A percentile compares a stretch with the other conserved stretches of the same genome.
Evolutionary conservation across 176 grass and related monocot genomes (phyloP).

Genomic region (Hyparrhenia diplandra): DNA sequence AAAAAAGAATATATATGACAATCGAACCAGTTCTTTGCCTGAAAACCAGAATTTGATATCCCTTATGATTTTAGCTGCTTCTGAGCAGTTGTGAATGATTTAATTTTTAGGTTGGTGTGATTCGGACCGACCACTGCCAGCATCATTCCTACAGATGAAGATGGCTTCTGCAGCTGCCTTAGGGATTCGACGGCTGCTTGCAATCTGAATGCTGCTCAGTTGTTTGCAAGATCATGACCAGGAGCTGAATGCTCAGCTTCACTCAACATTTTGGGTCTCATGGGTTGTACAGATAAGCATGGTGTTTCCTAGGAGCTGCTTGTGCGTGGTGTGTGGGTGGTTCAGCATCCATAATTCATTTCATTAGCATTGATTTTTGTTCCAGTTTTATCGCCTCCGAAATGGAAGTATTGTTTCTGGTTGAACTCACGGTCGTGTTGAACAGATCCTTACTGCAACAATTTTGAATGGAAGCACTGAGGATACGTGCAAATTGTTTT

Average conservation of each 20-base stretch:
- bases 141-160: slow-evolving; percentile 59
- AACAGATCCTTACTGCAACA: background rate
- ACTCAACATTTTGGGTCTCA: background rate
- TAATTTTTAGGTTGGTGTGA: slow-evolving; percentile 62
- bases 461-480: background rate
- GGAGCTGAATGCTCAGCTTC: too few species aligned
- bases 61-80: background rate
- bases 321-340: background rate
- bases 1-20: background rate
- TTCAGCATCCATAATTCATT: background rate
- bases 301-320: background rate
- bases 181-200: slow-evolving; percentile 52
- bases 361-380: background rate
- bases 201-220: slow-evolving; percentile 44
- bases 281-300: background rate
- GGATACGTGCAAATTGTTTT: background rate
- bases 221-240: slow-evolving; percentile 56
- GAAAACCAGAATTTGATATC: background rate
- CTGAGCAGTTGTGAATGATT: background rate
- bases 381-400: background rate
- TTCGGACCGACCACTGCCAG: slow-evolving; percentile 55
- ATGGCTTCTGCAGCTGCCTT: slow-evolving; percentile 64
- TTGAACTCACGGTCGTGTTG: background rate
- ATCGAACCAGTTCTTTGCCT: background rate
- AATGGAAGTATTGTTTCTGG: background rate